Conservation (phyloP, 768 basidiomycete genomes). For the Strobilomyces confusus region DNA sequence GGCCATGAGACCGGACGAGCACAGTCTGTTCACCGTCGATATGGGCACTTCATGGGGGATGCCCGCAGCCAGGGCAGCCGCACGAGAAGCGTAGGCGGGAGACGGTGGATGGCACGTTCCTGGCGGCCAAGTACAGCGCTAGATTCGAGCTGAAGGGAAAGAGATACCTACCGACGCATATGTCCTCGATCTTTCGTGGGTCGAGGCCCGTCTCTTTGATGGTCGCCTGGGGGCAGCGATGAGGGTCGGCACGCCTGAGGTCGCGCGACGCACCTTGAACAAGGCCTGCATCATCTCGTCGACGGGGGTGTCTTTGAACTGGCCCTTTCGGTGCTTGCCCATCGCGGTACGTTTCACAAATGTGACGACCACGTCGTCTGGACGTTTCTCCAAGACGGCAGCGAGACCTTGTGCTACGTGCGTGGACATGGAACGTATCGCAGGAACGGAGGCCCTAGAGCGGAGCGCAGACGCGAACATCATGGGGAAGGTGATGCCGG, state of each 20-base stretch:
- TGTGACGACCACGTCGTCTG: conserved; percentile 86
- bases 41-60: conserved; percentile 86
- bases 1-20: conserved; percentile 93
- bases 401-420: conserved; percentile 38
- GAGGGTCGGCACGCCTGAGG: background rate
- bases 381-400: conserved; percentile 60
- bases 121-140: conserved; percentile 23
- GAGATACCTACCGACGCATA: conserved; percentile 65
- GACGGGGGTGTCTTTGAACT: conserved; percentile 81
- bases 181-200: conserved; percentile 72
- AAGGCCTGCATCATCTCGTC: conserved; percentile 83
- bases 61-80: conserved; percentile 84
- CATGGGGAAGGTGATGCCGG: conserved; percentile 12
- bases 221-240: conserved; percentile 46
- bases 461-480: conserved; percentile 21
- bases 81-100: conserved; percentile 77
- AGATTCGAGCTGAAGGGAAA: background rate
- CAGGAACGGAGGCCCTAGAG: conserved; percentile 1
- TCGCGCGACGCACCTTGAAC: conserved; percentile 55
- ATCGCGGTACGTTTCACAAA: conserved; percentile 90
- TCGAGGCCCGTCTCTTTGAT: conserved; percentile 63
- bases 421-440: conserved; percentile 30
- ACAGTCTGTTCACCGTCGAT: conserved; percentile 88
- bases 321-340: conserved; percentile 86
- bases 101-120: conserved; percentile 84